phyloP scores from a whole-genome alignment of 2,329 filamentous ascomycete species.

The Bisporella sp. region DNA sequence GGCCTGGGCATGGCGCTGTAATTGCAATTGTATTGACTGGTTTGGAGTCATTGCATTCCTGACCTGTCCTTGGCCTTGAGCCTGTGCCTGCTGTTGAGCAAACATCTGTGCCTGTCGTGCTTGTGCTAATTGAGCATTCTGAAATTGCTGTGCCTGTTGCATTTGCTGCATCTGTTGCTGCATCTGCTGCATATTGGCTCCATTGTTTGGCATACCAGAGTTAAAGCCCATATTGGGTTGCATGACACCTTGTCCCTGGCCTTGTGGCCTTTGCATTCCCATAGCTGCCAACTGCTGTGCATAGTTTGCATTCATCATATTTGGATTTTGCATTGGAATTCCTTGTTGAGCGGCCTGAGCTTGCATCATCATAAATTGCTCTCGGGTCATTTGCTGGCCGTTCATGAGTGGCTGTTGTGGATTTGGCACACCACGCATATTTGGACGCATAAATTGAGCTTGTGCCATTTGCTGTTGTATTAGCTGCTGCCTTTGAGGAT shows the following conservation, averaged over 20 bases:
- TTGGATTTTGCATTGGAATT: constrained; percentile 14
- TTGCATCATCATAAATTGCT: constrained; percentile 30
- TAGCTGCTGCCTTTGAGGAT: constrained; percentile 7
- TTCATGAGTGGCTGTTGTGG: constrained; percentile 3
- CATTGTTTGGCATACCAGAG: background rate
- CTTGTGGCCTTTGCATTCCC: constrained; percentile 10
- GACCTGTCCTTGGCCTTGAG: constrained; percentile 9
- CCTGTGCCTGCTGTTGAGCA: constrained; percentile 3
- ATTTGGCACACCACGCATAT: constrained; percentile 32
- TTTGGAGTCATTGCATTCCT: background rate
- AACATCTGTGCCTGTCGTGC: constrained; percentile 7
- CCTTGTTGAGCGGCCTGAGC: constrained; percentile 16
- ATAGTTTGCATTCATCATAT: constrained; percentile 13
- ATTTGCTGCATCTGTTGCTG: constrained; percentile 24
- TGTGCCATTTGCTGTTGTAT: constrained; percentile 14
- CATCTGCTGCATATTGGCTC: background rate
- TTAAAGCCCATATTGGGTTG: background rate
- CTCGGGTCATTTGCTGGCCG: constrained; percentile 13
- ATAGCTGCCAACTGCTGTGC: constrained; percentile 13
- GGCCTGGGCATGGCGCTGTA: constrained; percentile 5
- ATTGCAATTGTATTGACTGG: constrained; percentile 1
- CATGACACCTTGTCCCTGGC: background rate
- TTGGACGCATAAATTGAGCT: background rate
- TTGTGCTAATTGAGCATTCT: background rate
- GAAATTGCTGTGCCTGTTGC: constrained; percentile 16